Evolutionary conservation across 345 rosid genomes (phyloP), one percentile per base, ranked within the genome.

Genomic region (Ceriops zippeliana): DNA sequence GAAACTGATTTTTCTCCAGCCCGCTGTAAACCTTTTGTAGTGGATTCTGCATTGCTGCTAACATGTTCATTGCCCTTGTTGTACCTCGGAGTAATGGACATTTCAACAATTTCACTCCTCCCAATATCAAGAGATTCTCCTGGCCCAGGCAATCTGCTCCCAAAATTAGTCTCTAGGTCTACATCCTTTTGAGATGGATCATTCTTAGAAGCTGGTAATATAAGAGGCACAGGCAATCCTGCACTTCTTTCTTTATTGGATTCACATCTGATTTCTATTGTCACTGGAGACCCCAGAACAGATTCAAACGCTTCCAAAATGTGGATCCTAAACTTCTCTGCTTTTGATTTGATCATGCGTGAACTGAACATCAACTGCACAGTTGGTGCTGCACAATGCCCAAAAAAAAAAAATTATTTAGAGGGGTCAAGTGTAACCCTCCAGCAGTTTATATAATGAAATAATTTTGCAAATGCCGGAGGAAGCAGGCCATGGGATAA

Each of bases 231-330:
- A 28, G 54, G 68, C 51, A 66, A 53, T 59, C 79, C 80, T 16
- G 61, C 71, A 73, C 69, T 72, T 10, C 73, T 32, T 60, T 86
- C 91, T 58, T 70, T 85, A 69, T 79, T 83, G 15, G 78, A 59
- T 71, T 88, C 95, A 22, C 77, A 87, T 81, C 97, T 84, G 60
- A 96, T 85, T 82, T 90, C 99, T 71, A 96, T 75, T 6, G 89
- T 89, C 66, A 89, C 83, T 0, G 88, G 87, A 47, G 96, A 86
- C 5, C 91, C 95, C 66, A 96, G 86, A 76, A 89, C 91, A 52
- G 80, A 78, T 54, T 90, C 99, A 64, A 96, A 92, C 66, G 98
- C 98, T 83, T 83, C 83, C 62, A 86, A 77, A 69, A 96, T 89
- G 30, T 84, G 80, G 38, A 82, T 84, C 65, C 73, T 73, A 58